Conservation (phyloP, 176 grass and related monocot genomes). For the Neostapfia colusana region DNA sequence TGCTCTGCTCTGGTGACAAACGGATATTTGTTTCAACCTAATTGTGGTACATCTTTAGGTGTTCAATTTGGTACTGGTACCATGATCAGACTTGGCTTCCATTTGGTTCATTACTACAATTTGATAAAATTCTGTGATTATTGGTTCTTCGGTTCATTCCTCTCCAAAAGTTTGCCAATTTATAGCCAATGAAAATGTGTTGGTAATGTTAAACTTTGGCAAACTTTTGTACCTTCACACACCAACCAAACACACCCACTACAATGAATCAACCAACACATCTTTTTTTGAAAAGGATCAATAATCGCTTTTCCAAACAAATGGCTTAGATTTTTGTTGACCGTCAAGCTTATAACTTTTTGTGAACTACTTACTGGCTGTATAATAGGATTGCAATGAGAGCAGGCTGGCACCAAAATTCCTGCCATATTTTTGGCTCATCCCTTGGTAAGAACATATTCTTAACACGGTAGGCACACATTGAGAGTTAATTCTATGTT, state of each 20-base stretch:
- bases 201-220: too few species aligned
- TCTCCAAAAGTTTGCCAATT: too few species aligned
- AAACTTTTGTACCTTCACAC: too few species aligned
- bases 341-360: neutral
- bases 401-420: neutral
- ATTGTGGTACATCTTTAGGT: neutral
- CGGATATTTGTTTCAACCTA: neutral
- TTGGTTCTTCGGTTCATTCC: too few species aligned
- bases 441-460: conserved; percentile 1
- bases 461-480: neutral
- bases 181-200: too few species aligned
- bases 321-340: neutral
- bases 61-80: neutral
- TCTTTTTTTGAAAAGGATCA: neutral
- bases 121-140: too few species aligned
- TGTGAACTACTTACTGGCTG: neutral
- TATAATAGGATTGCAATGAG: neutral
- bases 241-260: too few species aligned
- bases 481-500: neutral
- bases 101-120: too few species aligned
- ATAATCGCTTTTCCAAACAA: neutral
- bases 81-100: too few species aligned
- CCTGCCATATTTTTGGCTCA: neutral
- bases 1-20: neutral
- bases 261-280: too few species aligned